Percentiles rank a stretch among this genome's conserved stretches.
phyloP scores from a whole-genome alignment of 768 basidiomycete species.

The Mycena amicta region DNA sequence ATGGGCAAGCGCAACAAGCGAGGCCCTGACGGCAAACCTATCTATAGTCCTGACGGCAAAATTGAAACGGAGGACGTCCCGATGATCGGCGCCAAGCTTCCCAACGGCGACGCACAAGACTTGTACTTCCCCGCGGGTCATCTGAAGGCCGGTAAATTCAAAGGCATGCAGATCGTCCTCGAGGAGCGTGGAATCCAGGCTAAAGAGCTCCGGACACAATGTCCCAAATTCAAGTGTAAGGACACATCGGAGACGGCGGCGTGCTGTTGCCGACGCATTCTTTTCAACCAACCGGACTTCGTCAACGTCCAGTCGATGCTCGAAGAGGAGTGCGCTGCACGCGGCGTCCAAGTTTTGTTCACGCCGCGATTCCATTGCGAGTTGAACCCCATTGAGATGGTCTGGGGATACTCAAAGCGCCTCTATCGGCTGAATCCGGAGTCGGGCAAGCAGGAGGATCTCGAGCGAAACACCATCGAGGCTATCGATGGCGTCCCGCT shows the following conservation, averaged over 20 bases:
- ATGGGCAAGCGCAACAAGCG: conserved; percentile 5
- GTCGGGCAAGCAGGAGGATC: conserved; percentile 19
- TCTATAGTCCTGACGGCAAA: not conserved
- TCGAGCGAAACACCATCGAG: conserved; percentile 20
- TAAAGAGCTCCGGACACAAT: conserved; percentile 5
- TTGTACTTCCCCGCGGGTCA: not conserved
- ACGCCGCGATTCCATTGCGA: conserved; percentile 14
- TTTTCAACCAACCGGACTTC: conserved; percentile 33
- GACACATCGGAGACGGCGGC: conserved; percentile 4
- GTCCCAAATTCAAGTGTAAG: conserved; percentile 4
- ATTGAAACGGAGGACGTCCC: not conserved
- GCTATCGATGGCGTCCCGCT: conserved; percentile 22
- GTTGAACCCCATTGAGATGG: conserved; percentile 26
- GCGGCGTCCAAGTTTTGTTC: conserved; percentile 29
- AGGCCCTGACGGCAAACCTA: not conserved
- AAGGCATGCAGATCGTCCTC: conserved; percentile 31
- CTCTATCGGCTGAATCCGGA: conserved; percentile 21
- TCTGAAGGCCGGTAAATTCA: conserved; percentile 9
- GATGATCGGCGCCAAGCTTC: not conserved
- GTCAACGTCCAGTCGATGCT: conserved; percentile 25
- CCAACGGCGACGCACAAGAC: not conserved
- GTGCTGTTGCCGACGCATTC: conserved; percentile 35
- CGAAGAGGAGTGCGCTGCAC: conserved; percentile 20
- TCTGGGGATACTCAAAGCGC: conserved; percentile 30
- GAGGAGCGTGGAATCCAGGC: conserved; percentile 16